Percentiles rank a stretch among this genome's conserved stretches.
phyloP scores from a whole-genome alignment of 2,329 filamentous ascomycete genomes.

The Fusarium anguioides region DNA sequence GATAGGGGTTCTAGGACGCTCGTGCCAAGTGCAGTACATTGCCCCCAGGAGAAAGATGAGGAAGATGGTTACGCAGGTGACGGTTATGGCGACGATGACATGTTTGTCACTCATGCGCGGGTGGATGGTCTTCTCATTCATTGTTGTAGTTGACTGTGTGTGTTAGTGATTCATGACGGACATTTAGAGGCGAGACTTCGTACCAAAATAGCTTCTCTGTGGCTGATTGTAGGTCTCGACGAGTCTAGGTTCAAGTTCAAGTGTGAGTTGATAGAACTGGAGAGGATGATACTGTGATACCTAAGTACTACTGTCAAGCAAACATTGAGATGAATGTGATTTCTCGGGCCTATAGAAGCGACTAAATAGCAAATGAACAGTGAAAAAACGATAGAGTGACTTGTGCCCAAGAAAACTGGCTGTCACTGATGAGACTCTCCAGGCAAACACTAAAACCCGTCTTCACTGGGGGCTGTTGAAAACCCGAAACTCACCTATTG shows the following conservation, averaged over 20 bases:
- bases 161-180: constrained; percentile 4
- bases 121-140: neutral
- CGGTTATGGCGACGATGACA: neutral
- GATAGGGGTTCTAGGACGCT: neutral
- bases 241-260: neutral
- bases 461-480: neutral
- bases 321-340: neutral
- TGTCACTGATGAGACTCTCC: neutral
- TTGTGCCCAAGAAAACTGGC: accelerated
- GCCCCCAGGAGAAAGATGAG: neutral
- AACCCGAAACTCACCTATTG: neutral
- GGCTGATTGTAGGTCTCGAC: neutral
- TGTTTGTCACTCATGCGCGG: neutral
- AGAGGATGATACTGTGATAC: neutral
- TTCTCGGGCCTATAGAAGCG: neutral
- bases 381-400: neutral
- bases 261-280: neutral
- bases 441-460: neutral
- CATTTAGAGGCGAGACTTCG: neutral
- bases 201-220: neutral
- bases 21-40: neutral
- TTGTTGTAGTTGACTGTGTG: neutral
- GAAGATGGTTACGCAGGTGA: neutral
- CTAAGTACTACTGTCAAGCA: neutral
- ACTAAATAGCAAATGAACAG: neutral